Evolutionary conservation across 176 grass and related monocot genomes (phyloP).

Genomic region (Neostapfia colusana): DNA sequence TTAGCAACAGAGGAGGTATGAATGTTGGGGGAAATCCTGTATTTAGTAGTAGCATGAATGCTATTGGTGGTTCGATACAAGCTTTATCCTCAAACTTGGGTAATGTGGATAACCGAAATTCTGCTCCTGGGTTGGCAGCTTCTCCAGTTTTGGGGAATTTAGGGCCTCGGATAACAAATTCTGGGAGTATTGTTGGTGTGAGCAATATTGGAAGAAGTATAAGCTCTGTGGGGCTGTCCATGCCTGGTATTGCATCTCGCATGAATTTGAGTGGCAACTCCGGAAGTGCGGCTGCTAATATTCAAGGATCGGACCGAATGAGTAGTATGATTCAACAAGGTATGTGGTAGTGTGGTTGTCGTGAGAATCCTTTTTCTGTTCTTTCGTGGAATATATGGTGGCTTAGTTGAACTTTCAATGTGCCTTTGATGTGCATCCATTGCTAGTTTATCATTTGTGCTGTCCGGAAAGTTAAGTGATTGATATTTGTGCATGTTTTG

Average conservation of each 20-base stretch:
- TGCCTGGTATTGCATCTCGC: constrained; percentile 66
- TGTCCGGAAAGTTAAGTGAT: constrained; percentile 20
- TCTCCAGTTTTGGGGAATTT: constrained; percentile 78
- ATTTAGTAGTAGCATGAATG: constrained; percentile 73
- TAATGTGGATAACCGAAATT: constrained; percentile 69
- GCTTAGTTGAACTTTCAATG: neutral
- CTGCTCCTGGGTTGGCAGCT: constrained; percentile 65
- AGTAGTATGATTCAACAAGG: constrained; percentile 77
- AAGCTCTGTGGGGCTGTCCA: constrained; percentile 65
- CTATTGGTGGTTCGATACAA: constrained; percentile 70
- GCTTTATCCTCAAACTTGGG: constrained; percentile 68
- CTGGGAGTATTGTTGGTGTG: constrained; percentile 63
- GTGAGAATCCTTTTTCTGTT: constrained; percentile 2
- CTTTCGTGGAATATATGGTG: neutral
- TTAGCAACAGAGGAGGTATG: constrained; percentile 73
- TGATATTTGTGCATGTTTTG: neutral
- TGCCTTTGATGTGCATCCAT: neutral
- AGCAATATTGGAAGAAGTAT: constrained; percentile 78
- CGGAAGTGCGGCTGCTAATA: constrained; percentile 60
- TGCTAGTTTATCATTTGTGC: constrained; percentile 11
- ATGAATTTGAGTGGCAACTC: constrained; percentile 78
- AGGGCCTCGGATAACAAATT: constrained; percentile 61
- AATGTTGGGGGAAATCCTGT: constrained; percentile 67
- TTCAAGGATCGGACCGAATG: constrained; percentile 74
- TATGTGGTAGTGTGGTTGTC: constrained; percentile 23